Conservation (phyloP, 75 land plant genomes). For the Selaginella moellendorffii region DNA sequence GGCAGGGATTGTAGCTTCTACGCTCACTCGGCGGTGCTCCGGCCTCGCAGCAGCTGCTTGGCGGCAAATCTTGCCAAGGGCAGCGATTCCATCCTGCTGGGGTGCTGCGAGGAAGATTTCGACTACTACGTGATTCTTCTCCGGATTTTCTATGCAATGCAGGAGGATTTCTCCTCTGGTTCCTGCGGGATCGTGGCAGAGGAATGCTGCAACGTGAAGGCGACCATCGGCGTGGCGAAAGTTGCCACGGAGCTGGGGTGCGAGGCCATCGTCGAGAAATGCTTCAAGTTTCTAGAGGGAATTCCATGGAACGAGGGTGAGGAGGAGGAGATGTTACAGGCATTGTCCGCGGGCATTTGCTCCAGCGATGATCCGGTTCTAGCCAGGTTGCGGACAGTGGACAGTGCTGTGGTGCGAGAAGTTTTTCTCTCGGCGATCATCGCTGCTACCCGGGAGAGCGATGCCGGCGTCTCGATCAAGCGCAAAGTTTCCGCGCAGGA, state of each 20-base stretch:
- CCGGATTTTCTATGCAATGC: constrained; percentile 31
- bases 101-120: constrained; percentile 28
- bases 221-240: constrained; percentile 42
- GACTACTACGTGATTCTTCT: constrained; percentile 46
- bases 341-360: constrained; percentile 19
- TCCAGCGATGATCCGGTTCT: constrained; percentile 33
- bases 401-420: constrained; percentile 21
- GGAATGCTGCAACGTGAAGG: constrained; percentile 40
- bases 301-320: constrained; percentile 70
- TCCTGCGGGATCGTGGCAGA: constrained; percentile 28
- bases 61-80: constrained; percentile 28
- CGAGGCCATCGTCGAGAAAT: constrained; percentile 29
- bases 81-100: constrained; percentile 41
- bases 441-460: constrained; percentile 41
- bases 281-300: constrained; percentile 50
- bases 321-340: constrained; percentile 48
- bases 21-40: constrained; percentile 37
- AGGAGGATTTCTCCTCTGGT: no score
- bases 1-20: constrained; percentile 37
- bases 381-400: constrained; percentile 57
- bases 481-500: constrained; percentile 55
- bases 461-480: constrained; percentile 29
- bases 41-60: constrained; percentile 37
- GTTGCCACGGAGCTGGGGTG: constrained; percentile 38
- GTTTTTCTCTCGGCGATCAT: constrained; percentile 51